Percentiles rank a stretch among this genome's conserved stretches.
These are phyloP conservation scores for Papiliotrema fonsecae DNA, from an alignment of 1,284 basidiomycete species.

Conservation along the genomic window DNA sequence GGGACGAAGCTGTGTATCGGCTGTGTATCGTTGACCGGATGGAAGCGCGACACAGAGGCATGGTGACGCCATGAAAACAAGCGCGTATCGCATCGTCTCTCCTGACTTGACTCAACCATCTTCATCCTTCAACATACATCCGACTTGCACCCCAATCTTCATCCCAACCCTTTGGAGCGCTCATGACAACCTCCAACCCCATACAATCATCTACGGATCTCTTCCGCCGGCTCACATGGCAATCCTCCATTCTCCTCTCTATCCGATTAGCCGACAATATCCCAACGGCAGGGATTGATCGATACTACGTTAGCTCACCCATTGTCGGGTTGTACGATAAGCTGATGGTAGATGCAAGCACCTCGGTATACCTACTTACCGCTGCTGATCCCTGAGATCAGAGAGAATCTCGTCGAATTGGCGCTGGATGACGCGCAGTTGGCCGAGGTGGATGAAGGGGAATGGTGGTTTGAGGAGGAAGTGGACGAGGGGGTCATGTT, in stretches of 20 bases:
- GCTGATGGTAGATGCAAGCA: conserved; percentile 54
- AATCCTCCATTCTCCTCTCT: conserved; percentile 37
- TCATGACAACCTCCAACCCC: conserved; percentile 15
- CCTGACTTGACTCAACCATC: no score
- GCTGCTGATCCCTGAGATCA: conserved; percentile 77
- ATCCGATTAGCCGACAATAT: conserved; percentile 36
- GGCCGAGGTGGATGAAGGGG: conserved; percentile 58
- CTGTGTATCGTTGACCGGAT: no score
- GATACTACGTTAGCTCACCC: conserved; percentile 47
- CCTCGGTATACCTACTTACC: conserved; percentile 86
- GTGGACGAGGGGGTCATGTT: conserved; percentile 53
- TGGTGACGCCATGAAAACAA: no score
- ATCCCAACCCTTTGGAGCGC: background rate
- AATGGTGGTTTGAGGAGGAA: conserved; percentile 84
- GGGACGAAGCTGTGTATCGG: no score
- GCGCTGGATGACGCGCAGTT: conserved; percentile 77
- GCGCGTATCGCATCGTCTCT: no score
- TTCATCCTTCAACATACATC: no score
- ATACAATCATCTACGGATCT: conserved; percentile 38
- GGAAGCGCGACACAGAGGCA: no score
- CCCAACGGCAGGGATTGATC: conserved; percentile 23
- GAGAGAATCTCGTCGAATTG: conserved; percentile 77
- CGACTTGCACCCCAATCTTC: background rate
- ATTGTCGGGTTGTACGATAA: background rate
- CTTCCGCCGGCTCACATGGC: conserved; percentile 46